Conservation (phyloP, 2,329 filamentous ascomycete species). For the Onygena corvina region DNA sequence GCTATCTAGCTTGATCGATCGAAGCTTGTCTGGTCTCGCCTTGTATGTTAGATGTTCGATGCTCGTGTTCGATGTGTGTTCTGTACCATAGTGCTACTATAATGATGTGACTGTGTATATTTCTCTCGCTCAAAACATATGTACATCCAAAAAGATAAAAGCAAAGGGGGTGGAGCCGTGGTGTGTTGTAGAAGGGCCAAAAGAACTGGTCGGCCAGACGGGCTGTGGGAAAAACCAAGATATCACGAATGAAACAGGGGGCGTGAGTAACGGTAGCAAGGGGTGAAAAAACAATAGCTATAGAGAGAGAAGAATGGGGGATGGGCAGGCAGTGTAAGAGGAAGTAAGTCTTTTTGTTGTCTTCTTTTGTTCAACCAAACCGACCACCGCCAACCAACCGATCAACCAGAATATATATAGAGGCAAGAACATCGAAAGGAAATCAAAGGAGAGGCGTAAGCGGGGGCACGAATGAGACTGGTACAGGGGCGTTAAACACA, state of each 20-base stretch:
- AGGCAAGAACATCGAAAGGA: neutral
- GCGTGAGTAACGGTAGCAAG: too few relatives aligned
- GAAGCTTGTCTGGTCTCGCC: neutral
- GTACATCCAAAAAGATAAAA: neutral
- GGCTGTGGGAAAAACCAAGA: neutral
- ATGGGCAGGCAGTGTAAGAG: neutral
- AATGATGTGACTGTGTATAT: constrained; percentile 3
- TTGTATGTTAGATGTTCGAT: neutral
- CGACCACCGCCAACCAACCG: constrained; percentile 1
- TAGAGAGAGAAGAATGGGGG: neutral
- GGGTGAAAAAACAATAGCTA: neutral
- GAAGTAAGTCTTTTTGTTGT: neutral
- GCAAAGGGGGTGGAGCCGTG: neutral
- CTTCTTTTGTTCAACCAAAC: neutral
- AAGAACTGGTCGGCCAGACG: neutral
- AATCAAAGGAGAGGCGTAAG: neutral
- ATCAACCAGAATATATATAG: constrained; percentile 4
- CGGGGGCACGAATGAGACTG: neutral
- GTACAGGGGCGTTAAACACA: constrained; percentile 6
- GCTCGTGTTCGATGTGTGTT: neutral
- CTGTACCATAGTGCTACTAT: neutral
- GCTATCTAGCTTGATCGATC: too few relatives aligned
- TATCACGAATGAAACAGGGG: neutral
- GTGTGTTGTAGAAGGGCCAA: neutral
- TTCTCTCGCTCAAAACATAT: constrained; percentile 4